Conservation (phyloP, 2,329 filamentous ascomycete species). For the Paecilomyces fulvus region DNA sequence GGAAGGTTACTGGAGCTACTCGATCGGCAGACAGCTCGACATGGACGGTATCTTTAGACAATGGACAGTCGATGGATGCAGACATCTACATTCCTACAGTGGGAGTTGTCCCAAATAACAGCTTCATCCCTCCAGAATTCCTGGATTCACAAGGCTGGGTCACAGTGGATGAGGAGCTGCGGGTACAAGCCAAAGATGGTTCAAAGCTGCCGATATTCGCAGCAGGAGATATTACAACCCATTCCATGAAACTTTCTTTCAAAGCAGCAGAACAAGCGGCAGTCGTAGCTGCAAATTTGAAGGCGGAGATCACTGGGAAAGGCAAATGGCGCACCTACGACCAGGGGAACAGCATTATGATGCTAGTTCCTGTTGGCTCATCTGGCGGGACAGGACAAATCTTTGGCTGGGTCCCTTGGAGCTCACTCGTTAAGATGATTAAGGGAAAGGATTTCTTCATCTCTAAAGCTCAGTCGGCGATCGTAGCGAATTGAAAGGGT, state of each 20-base stretch:
- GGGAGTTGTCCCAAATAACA: conserved; percentile 45
- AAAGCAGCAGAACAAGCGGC: conserved; percentile 19
- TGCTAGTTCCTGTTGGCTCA: conserved; percentile 22
- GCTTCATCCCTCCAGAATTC: conserved; percentile 42
- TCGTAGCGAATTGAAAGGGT: not conserved
- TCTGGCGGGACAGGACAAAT: conserved; percentile 20
- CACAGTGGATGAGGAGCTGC: conserved; percentile 33
- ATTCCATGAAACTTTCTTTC: conserved; percentile 17
- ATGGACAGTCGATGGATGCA: conserved; percentile 39
- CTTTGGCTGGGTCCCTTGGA: conserved; percentile 29
- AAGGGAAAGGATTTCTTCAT: conserved; percentile 37
- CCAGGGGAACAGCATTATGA: conserved; percentile 15
- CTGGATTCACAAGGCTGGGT: conserved; percentile 43
- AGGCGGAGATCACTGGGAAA: conserved; percentile 15
- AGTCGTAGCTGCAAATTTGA: conserved; percentile 19
- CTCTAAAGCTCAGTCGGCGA: conserved; percentile 14
- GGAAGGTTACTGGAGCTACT: conserved; percentile 24
- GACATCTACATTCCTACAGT: conserved; percentile 48
- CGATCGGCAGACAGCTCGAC: conserved; percentile 22
- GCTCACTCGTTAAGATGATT: conserved; percentile 33
- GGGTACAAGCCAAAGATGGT: conserved; percentile 9
- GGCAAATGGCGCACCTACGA: conserved; percentile 12
- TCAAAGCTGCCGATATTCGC: conserved; percentile 18
- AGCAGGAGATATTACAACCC: conserved; percentile 22
- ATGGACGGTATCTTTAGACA: conserved; percentile 36